Evolutionary conservation across 176 grass and related monocot species (phyloP), one percentile per base, ranked within the genome.

Genomic region (Carex cristatella): DNA sequence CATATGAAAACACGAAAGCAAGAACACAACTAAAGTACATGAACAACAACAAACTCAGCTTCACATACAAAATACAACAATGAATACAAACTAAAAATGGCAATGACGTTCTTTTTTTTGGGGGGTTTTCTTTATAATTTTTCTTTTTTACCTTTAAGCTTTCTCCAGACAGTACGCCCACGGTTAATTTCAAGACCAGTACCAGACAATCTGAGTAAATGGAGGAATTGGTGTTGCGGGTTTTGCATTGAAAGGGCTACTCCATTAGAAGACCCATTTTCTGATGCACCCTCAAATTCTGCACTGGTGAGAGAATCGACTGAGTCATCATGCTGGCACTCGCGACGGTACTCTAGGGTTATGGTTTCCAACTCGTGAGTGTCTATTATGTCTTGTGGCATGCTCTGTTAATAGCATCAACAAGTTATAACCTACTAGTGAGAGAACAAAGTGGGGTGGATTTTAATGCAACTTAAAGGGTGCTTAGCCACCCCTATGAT

Each of bases 301-400:
- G 91, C 56, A 83, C 90, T 95, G 40, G 88, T 96, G 30, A 99
- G 93, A 2, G 93, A 99, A 75, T 99, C 90, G 1, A 99, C 97
- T 70, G 90, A 83, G 84, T 95, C 88, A 76, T 99, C 84, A 65
- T 94, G 97, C 66, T 99, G 97, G 84, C 97, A 96, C 87, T 96
- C 97, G 79, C 97, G 89, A 83, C 91, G 87, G 68, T 99, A 99
- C 71, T 99, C 97, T n/a, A 99, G 90, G 51, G 97, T 99, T 75
- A 99, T 99, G 30, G 97, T 92, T 84, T 99, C 91, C 79, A 99
- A 90, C 76, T 99, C 96, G 49, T 99, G 93, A 4, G 96, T 94
- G 86, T 95, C 91, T 60, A 95, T 99, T 69, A 95, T 99, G 86
- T 94, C 91, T 94, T 99, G 93, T 60, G 96, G 96, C 86, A 99